Evolutionary conservation across 2,329 filamentous ascomycete species (phyloP).

Genomic region (Alternaria hordeiaustralica): DNA sequence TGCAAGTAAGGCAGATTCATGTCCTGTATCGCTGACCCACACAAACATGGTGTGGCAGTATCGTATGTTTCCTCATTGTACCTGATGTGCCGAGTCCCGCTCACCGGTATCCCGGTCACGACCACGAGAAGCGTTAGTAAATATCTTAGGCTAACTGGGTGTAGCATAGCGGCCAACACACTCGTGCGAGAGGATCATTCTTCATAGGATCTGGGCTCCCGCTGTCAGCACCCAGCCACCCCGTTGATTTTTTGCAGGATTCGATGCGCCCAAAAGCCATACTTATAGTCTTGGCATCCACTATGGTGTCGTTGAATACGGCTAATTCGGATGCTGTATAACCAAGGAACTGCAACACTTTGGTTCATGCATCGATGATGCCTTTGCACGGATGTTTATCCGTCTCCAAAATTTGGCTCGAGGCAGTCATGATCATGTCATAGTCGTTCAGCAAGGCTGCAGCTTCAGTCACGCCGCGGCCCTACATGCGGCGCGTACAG

Average conservation of each 20-base stretch:
- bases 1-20: constrained; percentile 3
- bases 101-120: constrained; percentile 12
- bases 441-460: background rate
- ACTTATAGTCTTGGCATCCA: background rate
- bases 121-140: constrained; percentile 1
- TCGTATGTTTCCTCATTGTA: constrained; percentile 1
- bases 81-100: constrained; percentile 13
- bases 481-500: constrained; percentile 4
- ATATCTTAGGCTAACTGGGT: background rate
- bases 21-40: background rate
- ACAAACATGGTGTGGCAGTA: background rate
- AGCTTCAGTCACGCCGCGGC: background rate
- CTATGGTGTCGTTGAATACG: background rate
- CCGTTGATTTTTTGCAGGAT: background rate
- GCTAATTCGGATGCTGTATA: background rate
- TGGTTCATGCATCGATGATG: background rate
- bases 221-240: constrained; percentile 8
- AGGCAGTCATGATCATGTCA: background rate
- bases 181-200: background rate
- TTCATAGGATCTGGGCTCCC: background rate
- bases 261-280: background rate
- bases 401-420: background rate
- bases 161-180: background rate
- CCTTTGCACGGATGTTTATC: background rate
- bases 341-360: background rate